Base-by-base conservation (phyloP, 148 eudicot genomes). In the Oxyria digyna region DNA sequence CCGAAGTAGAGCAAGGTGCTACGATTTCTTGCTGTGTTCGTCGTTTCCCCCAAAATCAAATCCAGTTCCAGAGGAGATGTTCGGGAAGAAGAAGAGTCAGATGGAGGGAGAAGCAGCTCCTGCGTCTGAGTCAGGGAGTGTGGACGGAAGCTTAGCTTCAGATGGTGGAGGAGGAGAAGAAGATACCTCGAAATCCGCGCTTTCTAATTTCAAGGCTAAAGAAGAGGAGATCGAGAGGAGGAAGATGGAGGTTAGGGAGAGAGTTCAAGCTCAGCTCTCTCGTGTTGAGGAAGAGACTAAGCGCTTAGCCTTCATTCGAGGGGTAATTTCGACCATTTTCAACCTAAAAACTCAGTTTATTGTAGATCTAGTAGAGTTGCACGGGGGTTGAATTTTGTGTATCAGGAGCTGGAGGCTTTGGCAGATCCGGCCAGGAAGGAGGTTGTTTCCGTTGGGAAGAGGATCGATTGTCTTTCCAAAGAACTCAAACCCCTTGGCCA, bases 161-260 rank as follows among this genome's bases (percentile, higher is more conserved):
- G n/a, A n/a, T n/a, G n/a, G n/a, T 11, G 31, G 68, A 0, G 81
- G 66, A 27, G 89, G 83, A 2, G 85, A 84, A 1, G 91, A 80
- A 27, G 84, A 80, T 54, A 80, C 80, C 80, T 69, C 78, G 10
- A 73, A 62, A 62, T 84, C 91, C 20, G 91, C 88, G 20, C 82
- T 87, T 6, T 77, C 83, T 0, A 85, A 81, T 49, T 87, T 87
- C 66, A 82, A 71, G 70, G 91, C 88, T 7, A 87, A 93, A 54
- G 98, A 93, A 24, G 98, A 93, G 59, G 98, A 93, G 79, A 89
- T 93, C 78, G 95, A 93, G 83, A 87, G 74, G 85, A 89, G 76
- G 86, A 93, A 93, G 69, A 68, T 87, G 72, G 96, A 89, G 71
- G 96, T 93, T 15, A 74, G 81, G 35, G 98, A 89, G 74, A 78